Evolutionary conservation across 139 green algal genomes (phyloP), one percentile per base, ranked within the genome.

Genomic region (Picochlorum sp.): DNA sequence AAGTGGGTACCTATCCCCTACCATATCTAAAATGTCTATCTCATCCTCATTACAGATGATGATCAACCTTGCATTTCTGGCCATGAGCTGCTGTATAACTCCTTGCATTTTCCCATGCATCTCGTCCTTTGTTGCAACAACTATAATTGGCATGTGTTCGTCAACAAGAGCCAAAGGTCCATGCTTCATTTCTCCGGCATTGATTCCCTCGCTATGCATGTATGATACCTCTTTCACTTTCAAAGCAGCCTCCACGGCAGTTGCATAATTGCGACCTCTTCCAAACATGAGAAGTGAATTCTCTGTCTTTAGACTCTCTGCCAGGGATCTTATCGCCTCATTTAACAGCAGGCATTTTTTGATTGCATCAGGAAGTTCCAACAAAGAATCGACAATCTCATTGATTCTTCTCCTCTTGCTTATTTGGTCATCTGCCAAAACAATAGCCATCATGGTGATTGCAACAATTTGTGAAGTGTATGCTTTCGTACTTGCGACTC

Each of bases 171-270:
- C 92, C 61, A 99, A 82, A 13, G 94, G 92, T 2, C 94, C 94
- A 77, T 99, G 94, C 87, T 99, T 99, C 86, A 99, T 96, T 80
- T 99, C 94, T 1, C 94, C 94, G 9, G 94, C 90, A 58, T 97
- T 84, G 71, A 99, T 97, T 74, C 93, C 94, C 73, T 99, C 92
- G 54, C 76, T 90, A 83, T 98, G 92, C 74, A 96, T 94, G 26
- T 95, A 82, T 4, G 87, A 86, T 13, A 97, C 87, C 75, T 97
- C 90, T 78, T 97, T 96, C 11, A 87, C 69, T 66, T 84, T 84
- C 61, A 84, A 73, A 13, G 77, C 77, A 18, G 70, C 69, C 74
- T 91, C 85, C 56, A 91, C 58, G 14, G 85, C 85, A 16, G 85
- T 91, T 18, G 85, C 77, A 60, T 91, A 91, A 74, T 90, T 86